A percentile compares a stretch with the other conserved stretches of the same genome.
phyloP scores from a whole-genome alignment of 2,329 filamentous ascomycete species.

The Penicillium sclerotigenum region DNA sequence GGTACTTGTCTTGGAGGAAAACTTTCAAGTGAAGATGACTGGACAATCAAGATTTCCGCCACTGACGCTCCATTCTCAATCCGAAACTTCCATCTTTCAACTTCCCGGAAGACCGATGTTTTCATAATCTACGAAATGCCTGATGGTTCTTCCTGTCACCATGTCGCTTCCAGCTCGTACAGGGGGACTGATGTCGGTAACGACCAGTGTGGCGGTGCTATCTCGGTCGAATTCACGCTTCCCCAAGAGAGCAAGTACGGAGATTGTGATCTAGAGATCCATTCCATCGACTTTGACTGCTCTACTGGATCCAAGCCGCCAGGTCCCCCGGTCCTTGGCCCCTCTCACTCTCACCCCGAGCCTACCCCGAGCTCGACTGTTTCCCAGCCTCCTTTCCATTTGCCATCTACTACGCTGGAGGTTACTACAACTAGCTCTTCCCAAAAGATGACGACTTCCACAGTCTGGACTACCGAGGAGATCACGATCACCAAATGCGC shows the following conservation, averaged over 20 bases:
- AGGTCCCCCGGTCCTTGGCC: background rate
- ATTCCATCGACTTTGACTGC: conserved; percentile 21
- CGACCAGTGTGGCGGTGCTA: conserved; percentile 85
- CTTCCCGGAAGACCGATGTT: conserved; percentile 71
- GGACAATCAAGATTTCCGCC: conserved; percentile 13
- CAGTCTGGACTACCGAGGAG: conserved; percentile 30
- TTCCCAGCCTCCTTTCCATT: background rate
- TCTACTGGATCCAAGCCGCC: conserved; percentile 15
- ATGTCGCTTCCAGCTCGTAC: conserved; percentile 63
- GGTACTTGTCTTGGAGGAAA: conserved; percentile 61
- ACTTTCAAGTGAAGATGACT: conserved; percentile 53
- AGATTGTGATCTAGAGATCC: conserved; percentile 63
- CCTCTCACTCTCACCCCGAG: background rate
- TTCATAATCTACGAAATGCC: conserved; percentile 84
- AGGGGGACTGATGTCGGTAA: conserved; percentile 70
- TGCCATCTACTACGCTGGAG: background rate
- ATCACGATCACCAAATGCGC: conserved; percentile 37
- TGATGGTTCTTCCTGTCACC: conserved; percentile 75
- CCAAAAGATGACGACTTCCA: conserved; percentile 23
- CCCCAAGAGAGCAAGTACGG: conserved; percentile 55
- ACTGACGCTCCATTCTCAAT: conserved; percentile 62
- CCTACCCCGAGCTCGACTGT: background rate
- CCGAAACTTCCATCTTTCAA: conserved; percentile 65
- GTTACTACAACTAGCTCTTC: background rate
- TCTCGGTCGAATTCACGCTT: conserved; percentile 65